Percentiles rank a stretch among this genome's conserved stretches.
Conservation (phyloP, 345 rosid species). For the Aurinia saxatilis region DNA sequence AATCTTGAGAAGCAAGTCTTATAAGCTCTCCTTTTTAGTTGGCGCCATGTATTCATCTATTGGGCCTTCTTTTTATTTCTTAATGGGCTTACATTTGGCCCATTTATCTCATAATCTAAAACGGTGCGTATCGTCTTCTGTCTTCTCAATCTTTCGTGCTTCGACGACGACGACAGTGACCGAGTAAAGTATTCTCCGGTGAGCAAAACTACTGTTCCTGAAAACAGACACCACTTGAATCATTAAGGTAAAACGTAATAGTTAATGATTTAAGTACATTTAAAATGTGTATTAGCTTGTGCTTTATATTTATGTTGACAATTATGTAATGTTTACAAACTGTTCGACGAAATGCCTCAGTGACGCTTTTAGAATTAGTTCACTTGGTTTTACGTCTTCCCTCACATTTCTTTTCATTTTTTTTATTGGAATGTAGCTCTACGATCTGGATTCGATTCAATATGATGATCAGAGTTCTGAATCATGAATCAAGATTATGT, state of each 20-base stretch:
- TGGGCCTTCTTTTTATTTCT: not conserved
- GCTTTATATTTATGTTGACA: not conserved
- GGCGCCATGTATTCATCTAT: not conserved
- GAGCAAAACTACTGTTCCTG: not conserved
- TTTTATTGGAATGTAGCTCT: slow-evolving; percentile 7
- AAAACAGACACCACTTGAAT: not conserved
- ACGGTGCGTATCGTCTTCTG: not conserved
- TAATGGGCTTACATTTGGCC: not conserved
- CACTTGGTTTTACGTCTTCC: not conserved
- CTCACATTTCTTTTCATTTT: not conserved
- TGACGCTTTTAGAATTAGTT: not conserved
- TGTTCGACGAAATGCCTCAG: slow-evolving; percentile 26
- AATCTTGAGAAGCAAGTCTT: no score
- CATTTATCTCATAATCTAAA: not conserved
- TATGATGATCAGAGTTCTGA: slow-evolving; percentile 18
- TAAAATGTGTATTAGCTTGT: not conserved
- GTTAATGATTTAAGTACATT: not conserved
- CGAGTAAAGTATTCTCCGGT: not conserved
- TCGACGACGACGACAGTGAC: not conserved
- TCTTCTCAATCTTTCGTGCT: not conserved
- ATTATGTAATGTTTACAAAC: not conserved
- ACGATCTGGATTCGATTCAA: not conserved
- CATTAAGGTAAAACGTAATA: not conserved
- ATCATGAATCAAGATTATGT: not conserved
- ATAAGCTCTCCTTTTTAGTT: not conserved